Evolutionary conservation across 331 rosid species (phyloP), one percentile per base, ranked within the genome.

Genomic region (Quercus tomentella): DNA sequence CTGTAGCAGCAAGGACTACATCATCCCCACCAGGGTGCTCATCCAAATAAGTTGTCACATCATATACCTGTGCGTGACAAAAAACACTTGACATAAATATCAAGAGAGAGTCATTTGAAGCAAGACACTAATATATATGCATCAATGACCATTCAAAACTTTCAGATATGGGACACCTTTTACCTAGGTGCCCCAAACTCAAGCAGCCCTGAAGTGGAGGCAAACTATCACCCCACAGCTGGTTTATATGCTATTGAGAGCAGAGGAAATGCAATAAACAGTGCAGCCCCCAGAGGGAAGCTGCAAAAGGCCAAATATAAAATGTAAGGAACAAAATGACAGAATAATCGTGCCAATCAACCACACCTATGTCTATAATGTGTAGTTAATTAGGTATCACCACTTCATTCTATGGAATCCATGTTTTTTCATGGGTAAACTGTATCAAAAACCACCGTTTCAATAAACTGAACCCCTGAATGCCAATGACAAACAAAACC

Each of bases 11-110:
- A 49, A 92, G 74, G 55, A 94, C 74, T 58, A 92, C 88, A 73
- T 94, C 98, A 69, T 92, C 96, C 54, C 98, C 98, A 61, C 97
- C 98, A 3, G 98, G 98, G 80, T 94, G 97, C 11, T 94, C 97
- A 23, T 94, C 97, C 89, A 94, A 80, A 85, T 92, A 94, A 30
- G 90, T 60, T 7, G 97, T 81, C 69, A 94, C 82, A 60, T 94
- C 97, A 6, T 91, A 94, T 45, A 94, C 97, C 98, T 94, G 72
- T n/a, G 65, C 71, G 70, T 51, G 25, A 62, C 33, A 66, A 76
- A 69, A 72, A 76, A 78, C 25, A 21, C 14, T 16, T 12, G 18
- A 31, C 15, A 31, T 76, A 23, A 61, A 12, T 21, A 43, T 11
- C 3, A 20, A 41, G 12, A 43, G 61, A 76, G 18, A n/a, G 37